Percentiles rank a stretch among this genome's conserved stretches.
Evolutionary conservation across 2,329 filamentous ascomycete species (phyloP).

Genomic region (Fusarium acutatum): DNA sequence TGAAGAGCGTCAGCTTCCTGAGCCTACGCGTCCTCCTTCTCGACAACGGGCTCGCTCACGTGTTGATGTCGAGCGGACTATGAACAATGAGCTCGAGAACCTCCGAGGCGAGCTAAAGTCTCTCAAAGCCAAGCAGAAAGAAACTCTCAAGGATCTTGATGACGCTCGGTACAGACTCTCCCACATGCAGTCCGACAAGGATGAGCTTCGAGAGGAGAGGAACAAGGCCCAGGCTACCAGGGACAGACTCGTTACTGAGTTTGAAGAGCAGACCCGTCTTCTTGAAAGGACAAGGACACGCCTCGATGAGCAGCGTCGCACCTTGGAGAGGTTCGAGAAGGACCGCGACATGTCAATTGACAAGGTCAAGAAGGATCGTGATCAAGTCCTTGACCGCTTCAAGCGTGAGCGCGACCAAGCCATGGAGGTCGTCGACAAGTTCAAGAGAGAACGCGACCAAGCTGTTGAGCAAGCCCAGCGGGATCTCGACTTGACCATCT

Average conservation of each 20-base stretch:
- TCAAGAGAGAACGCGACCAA: constrained; percentile 33
- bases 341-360: constrained; percentile 29
- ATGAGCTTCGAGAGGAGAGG: constrained; percentile 37
- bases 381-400: constrained; percentile 15
- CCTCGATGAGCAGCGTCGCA: constrained; percentile 32
- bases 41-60: constrained; percentile 30
- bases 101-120: constrained; percentile 31
- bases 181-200: constrained; percentile 37
- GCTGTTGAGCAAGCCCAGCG: constrained; percentile 25
- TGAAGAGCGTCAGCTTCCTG: constrained; percentile 23
- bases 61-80: constrained; percentile 30
- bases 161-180: constrained; percentile 38
- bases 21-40: constrained; percentile 23
- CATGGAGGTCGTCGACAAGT: constrained; percentile 28
- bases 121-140: constrained; percentile 37
- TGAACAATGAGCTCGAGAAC: constrained; percentile 36
- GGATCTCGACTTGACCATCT: constrained; percentile 28
- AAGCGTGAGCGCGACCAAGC: constrained; percentile 32
- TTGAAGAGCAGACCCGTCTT: constrained; percentile 27
- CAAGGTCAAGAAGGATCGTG: constrained; percentile 34
- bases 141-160: constrained; percentile 33
- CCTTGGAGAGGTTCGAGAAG: constrained; percentile 31
- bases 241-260: constrained; percentile 32
- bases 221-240: constrained; percentile 36
- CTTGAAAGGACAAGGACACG: constrained; percentile 27